phyloP scores from a whole-genome alignment of 139 green algal genomes.

The Pleodorina starrii region DNA sequence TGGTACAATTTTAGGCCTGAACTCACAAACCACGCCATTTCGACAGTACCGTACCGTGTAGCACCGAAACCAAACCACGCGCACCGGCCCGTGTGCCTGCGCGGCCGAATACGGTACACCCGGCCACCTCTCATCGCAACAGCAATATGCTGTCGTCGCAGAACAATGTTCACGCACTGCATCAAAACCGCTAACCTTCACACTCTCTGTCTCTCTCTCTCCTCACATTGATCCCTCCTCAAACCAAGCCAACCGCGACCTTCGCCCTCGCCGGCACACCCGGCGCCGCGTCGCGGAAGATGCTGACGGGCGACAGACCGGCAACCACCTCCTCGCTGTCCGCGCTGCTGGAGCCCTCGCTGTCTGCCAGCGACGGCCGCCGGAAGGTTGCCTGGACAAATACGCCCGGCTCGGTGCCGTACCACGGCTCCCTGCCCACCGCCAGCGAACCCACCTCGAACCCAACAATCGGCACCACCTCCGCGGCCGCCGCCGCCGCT shows the following conservation, averaged over 20 bases:
- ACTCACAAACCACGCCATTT: no score
- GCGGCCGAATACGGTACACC: no score
- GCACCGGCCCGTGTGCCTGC: no score
- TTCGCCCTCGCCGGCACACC: neutral
- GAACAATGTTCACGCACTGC: no score
- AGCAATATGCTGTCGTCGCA: no score
- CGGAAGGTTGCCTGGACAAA: neutral
- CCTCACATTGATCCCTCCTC: no score
- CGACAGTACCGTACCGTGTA: no score
- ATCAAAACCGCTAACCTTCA: no score
- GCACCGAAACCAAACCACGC: no score
- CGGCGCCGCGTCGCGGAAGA: neutral
- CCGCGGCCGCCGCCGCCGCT: neutral
- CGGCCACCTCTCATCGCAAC: no score
- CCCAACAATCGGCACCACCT: constrained; percentile 20
- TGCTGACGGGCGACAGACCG: constrained; percentile 20
- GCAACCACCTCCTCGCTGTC: neutral
- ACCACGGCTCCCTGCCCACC: constrained; percentile 24
- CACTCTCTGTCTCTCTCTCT: no score
- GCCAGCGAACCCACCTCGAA: constrained; percentile 30
- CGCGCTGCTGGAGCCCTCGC: neutral
- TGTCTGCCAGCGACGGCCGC: neutral
- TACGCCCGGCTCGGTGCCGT: neutral
- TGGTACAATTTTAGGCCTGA: no score
- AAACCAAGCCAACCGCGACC: neutral